phyloP scores from a whole-genome alignment of 345 rosid species.

The Arabis hirsuta region DNA sequence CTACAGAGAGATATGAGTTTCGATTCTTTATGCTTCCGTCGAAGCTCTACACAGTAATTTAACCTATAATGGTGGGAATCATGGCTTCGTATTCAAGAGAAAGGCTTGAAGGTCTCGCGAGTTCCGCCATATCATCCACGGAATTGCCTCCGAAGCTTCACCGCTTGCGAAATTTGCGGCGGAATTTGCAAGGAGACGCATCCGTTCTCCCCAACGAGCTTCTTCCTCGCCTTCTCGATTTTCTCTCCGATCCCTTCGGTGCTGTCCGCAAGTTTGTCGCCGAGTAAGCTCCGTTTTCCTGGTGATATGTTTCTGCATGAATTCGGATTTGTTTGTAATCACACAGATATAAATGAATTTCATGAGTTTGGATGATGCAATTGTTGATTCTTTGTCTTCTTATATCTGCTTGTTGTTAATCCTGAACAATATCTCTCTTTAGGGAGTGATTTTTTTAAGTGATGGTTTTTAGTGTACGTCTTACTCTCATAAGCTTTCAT shows the following conservation, averaged over 20 bases:
- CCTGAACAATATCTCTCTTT: conserved; percentile 5
- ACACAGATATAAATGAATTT: not conserved
- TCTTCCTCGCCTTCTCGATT: conserved; percentile 76
- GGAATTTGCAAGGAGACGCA: conserved; percentile 52
- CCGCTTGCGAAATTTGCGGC: conserved; percentile 60
- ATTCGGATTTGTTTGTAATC: not conserved
- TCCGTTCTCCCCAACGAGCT: conserved; percentile 55
- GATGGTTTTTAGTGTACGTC: conserved; percentile 1
- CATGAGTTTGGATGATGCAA: not conserved
- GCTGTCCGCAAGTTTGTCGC: conserved; percentile 81
- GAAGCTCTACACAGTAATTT: conserved; percentile 26
- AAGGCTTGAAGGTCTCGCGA: conserved; percentile 56
- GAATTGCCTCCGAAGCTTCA: conserved; percentile 75
- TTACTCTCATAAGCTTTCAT: conserved; percentile 2
- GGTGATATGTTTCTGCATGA: not conserved
- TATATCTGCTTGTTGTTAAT: not conserved
- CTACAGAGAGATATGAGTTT: conserved; percentile 25
- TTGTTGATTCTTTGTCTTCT: not conserved
- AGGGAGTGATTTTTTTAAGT: conserved; percentile 23
- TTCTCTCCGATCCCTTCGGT: conserved; percentile 63
- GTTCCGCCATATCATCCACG: conserved; percentile 58
- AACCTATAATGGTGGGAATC: conserved; percentile 55
- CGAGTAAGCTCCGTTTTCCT: conserved; percentile 54
- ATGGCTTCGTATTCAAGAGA: conserved; percentile 57
- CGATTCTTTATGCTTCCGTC: conserved; percentile 5